A percentile compares a stretch with the other conserved stretches of the same genome.
These are phyloP conservation scores for Arabidopsis hybrid DNA, from an alignment of 441 rosid species.

Conservation along the genomic window DNA sequence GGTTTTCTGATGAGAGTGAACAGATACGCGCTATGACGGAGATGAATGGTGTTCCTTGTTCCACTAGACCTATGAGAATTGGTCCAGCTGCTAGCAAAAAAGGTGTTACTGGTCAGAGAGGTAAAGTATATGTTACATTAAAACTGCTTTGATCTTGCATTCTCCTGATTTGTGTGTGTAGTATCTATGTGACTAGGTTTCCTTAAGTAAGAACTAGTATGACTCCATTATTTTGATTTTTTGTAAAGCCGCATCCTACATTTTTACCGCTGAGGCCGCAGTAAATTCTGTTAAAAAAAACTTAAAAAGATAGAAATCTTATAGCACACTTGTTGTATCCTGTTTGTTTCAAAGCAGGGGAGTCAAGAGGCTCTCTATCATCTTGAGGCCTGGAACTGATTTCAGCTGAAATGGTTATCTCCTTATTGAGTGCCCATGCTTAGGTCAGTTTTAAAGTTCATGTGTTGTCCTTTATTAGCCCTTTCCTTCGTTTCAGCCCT, in stretches of 20 bases:
- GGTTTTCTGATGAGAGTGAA: slow-evolving; percentile 82
- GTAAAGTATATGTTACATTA: slow-evolving; percentile 45
- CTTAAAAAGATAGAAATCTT: slow-evolving; percentile 60
- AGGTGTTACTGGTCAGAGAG: slow-evolving; percentile 58
- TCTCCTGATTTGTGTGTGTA: slow-evolving; percentile 19
- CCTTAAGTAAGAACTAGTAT: background rate
- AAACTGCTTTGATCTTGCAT: slow-evolving; percentile 21
- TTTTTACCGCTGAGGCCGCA: slow-evolving; percentile 63
- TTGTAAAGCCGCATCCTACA: slow-evolving; percentile 60
- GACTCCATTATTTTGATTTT: slow-evolving; percentile 40
- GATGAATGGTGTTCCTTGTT: slow-evolving; percentile 89
- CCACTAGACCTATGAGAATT: slow-evolving; percentile 89
- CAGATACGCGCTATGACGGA: slow-evolving; percentile 87
- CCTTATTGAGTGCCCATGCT: slow-evolving; percentile 72
- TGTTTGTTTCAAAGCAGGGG: slow-evolving; percentile 97
- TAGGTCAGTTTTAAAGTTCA: slow-evolving; percentile 94
- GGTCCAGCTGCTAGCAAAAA: slow-evolving; percentile 90
- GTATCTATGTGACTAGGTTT: slow-evolving; percentile 19
- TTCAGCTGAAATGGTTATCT: slow-evolving; percentile 90
- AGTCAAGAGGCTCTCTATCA: slow-evolving; percentile 84
- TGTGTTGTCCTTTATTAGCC: slow-evolving; percentile 59
- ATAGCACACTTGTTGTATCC: slow-evolving; percentile 83
- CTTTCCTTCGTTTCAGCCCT: slow-evolving; percentile 65
- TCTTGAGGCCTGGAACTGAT: slow-evolving; percentile 95
- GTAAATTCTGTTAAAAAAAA: slow-evolving; percentile 54